Evolutionary conservation across 2,329 filamentous ascomycete genomes (phyloP).

Genomic region (Ophiosphaerella herpotricha): DNA sequence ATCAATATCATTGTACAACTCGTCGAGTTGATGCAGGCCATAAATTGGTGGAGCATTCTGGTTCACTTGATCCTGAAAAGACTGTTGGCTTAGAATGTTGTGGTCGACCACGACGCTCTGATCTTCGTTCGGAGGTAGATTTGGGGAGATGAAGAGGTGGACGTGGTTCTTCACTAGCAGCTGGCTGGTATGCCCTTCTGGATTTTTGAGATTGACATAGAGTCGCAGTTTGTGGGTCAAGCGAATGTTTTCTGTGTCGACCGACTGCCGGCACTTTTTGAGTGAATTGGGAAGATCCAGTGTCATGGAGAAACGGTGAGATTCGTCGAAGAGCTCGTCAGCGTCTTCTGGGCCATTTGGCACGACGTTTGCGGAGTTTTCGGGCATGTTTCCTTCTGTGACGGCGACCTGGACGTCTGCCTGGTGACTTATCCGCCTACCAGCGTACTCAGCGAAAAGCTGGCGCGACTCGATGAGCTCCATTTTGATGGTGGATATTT

Average conservation of each 20-base stretch:
- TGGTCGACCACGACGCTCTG: constrained; percentile 67
- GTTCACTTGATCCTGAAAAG: constrained; percentile 61
- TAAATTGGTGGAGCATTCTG: constrained; percentile 87
- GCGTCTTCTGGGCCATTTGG: constrained; percentile 34
- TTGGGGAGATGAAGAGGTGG: constrained; percentile 93
- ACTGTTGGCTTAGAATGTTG: constrained; percentile 39
- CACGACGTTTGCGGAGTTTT: constrained; percentile 35
- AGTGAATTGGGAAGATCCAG: constrained; percentile 79
- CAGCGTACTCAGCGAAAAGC: constrained; percentile 50
- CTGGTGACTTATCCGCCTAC: constrained; percentile 39
- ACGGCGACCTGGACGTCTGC: constrained; percentile 39
- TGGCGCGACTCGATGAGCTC: constrained; percentile 70
- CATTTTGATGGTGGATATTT: constrained; percentile 80
- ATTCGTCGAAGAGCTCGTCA: constrained; percentile 57
- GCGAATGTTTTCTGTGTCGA: constrained; percentile 87
- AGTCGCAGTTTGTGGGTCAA: constrained; percentile 91
- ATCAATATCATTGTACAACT: constrained; percentile 87
- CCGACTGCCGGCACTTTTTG: constrained; percentile 83
- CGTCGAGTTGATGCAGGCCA: constrained; percentile 85
- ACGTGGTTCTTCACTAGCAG: constrained; percentile 88
- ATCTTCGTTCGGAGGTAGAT: constrained; percentile 84
- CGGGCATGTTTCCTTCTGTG: constrained; percentile 43
- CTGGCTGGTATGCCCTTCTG: constrained; percentile 93
- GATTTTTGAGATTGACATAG: constrained; percentile 88
- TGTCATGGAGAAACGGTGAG: constrained; percentile 63